Base-by-base conservation (phyloP, 1,284 basidiomycete species). In the Phylloporus gajari region DNA sequence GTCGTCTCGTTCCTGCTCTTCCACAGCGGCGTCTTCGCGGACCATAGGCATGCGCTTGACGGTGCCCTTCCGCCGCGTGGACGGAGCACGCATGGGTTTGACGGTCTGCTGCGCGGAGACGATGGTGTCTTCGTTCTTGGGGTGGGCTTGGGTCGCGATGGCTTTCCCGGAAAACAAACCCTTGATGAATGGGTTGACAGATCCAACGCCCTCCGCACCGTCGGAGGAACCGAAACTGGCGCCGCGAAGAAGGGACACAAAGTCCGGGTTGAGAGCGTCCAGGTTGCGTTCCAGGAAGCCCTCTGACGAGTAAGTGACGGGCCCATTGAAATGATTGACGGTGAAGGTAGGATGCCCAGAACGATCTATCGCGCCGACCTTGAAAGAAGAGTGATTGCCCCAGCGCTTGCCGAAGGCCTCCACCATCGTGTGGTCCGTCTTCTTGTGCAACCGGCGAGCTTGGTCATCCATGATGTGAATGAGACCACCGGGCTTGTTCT, bases 381-480 rank as follows among this genome's bases (percentile, higher is more conserved):
- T 95, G 90, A 99, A 98, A 1, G 93, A 94, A 0, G 93, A 90
- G 80, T 99, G 97, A 78, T 96, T 97, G 8, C 92, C 94, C 95
- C 97, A 99, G 6, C 97, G 91, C 84, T 98, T 98, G 68, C 90
- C 87, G 80, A 99, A 96, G 0, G 97, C 95, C 76, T 98, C 96
- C 25, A 97, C 91, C 96, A 99, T 98, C 7, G 94, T 96, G 70
- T 93, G 89, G 78, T 98, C 95, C 12, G 93, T 96, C 91, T 97
- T 97, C 85, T 96, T 97, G 48, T 94, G 92, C 74, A 90, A 89
- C 58, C 94, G 89, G 25, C 93, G 89, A 17, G 96, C 94, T 83
- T 98, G 96, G 80, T 99, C 97, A 81, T 99, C 97, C 92, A 99
- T 96, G 83, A 99, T 99, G 80, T 97, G 95, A 68, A 98, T 92